Base-by-base conservation (phyloP, 164 flowering plant genomes). In the Nymphaea colorata region DNA sequence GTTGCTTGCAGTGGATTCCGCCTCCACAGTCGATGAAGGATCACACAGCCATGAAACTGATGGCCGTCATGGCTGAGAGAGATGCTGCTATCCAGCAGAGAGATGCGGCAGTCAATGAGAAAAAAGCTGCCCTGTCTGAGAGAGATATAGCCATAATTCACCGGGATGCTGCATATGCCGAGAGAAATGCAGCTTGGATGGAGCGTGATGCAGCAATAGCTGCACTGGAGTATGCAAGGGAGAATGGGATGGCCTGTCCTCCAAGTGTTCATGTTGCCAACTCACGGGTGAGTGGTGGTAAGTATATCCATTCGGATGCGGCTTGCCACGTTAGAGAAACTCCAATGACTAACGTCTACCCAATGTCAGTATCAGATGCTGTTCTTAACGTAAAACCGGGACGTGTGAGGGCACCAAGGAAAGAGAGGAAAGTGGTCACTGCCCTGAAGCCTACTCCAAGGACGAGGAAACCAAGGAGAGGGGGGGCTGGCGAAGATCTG, bases 41-140 rank as follows among this genome's bases (percentile, higher is more conserved):
- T 64, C 86, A 75, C 55, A 85, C 86, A 70, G 76, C 82, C 53
- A 78, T 87, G 85, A 89, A 82, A 79, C 81, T 93, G n/a, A 70
- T 78, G 80, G 71, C 80, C 68, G 77, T 88, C 64, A 68, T 82
- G 41, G 84, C 83, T 41, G 96, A 94, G 79, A 84, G 88, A 75
- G 95, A 94, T 77, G 82, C 88, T 65, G 98, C 98, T 4, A 78
- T 90, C 65, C 82, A 76, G 51, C 96, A 92, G 71, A 76, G 93
- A 63, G 84, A 90, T 70, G 51, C 78, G 60, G 96, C 94, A 11
- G 8, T 90, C 4, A 60, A 82, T 41, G 96, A 90, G 71, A 89
- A 82, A 71, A 85, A 80, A 68, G 76, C 78, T 36, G 98, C 99
- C 43, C 42, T 86, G 70, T 83, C 80, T 1, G 96, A 88, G 55